Base-by-base conservation (phyloP, 148 eudicot genomes). In the Arctostaphylos glauca region DNA sequence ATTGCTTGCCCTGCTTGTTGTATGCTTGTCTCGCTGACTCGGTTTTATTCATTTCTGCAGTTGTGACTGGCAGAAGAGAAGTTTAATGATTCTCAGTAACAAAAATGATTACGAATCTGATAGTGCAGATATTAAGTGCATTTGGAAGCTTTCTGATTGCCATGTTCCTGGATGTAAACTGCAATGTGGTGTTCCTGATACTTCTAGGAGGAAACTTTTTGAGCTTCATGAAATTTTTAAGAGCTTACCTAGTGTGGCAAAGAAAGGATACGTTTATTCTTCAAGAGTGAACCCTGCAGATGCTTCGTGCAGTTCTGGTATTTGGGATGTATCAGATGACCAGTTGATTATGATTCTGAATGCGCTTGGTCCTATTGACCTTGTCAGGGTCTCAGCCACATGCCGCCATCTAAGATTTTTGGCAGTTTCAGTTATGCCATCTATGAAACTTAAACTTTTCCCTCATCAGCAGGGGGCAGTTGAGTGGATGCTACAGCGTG, bases 401-500 rank as follows among this genome's bases (percentile, higher is more conserved):
- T 96, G 99, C 80, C 93, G 86, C 68, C 97, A 93, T 85, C 85
- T 96, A 50, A 93, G 95, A 83, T 86, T 81, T 52, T 89, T 96
- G 89, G 87, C 94, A 77, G 90, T 90, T 59, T 86, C 94, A 9
- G 85, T 96, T 62, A 93, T 94, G 94, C 99, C 99, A 77, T 94
- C 95, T 81, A 91, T 93, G 88, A 94, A 92, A 81, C 97, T 96
- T 78, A 94, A 93, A 81, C 91, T 96, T 77, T 96, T 86, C 81
- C 97, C 99, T 83, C 98, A 96, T 84, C 99, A 96, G 89, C 94
- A 92, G 86, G 97, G 98, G 60, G 98, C 99, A 77, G 93, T 96
- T 86, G 99, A 96, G 91, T 96, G 99, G 99, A 96, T 96, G 99
- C 82, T 94, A 83, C 91, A 89, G 85, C 99, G 99, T 85, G 99